Conservation (phyloP, 169 alveolate species). For the Eimeria falciformis region DNA sequence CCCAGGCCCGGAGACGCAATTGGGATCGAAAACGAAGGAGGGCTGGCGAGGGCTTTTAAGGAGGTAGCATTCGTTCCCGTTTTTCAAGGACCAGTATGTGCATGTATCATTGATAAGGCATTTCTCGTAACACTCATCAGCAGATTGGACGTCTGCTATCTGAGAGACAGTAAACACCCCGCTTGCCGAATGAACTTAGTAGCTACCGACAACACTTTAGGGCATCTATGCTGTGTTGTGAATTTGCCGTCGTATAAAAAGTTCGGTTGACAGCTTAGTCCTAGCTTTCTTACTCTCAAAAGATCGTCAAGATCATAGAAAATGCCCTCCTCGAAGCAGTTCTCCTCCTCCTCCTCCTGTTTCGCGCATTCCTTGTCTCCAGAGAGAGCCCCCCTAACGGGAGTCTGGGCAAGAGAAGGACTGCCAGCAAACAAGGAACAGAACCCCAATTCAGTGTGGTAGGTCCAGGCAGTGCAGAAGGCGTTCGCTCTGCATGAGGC, state of each 20-base stretch:
- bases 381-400: conserved; percentile 10
- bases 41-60: not conserved
- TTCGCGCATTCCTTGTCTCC: not conserved
- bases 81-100: not conserved
- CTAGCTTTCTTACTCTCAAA: not conserved
- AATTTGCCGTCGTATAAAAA: too few species aligned
- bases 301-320: conserved; percentile 8
- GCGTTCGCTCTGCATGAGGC: not conserved
- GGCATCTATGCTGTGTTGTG: too few species aligned
- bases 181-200: not conserved
- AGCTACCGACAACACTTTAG: too few species aligned
- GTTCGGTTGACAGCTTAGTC: too few species aligned
- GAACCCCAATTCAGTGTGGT: not conserved
- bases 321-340: conserved; percentile 52
- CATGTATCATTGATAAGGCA: not conserved
- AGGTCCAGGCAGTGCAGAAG: conserved; percentile 37
- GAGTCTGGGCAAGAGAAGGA: not conserved
- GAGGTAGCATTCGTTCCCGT: not conserved
- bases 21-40: conserved; percentile 8
- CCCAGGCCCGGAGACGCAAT: conserved; percentile 7
- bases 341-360: not conserved
- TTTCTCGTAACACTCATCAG: not conserved
- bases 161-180: not conserved
- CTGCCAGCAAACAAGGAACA: not conserved
- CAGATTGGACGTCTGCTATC: not conserved